These are phyloP conservation scores for Penicillium sp. DNA, from an alignment of 2,329 filamentous ascomycete species.

Conservation along the genomic window DNA sequence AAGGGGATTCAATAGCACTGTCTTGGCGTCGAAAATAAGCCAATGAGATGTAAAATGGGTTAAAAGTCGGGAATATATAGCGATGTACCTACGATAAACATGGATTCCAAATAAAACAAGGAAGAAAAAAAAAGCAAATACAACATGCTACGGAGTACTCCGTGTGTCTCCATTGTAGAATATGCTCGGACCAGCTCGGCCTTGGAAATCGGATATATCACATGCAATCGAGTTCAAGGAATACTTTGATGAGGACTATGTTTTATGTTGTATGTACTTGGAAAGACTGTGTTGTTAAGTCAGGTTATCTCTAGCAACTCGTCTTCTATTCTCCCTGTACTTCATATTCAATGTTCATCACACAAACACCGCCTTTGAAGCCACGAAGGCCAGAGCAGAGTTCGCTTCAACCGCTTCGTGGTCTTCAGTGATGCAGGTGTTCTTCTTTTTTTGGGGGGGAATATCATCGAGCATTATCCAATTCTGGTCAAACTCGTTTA, in stretches of 20 bases:
- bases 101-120: not conserved
- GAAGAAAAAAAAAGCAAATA: not conserved
- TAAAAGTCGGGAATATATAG: not conserved
- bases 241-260: conserved; percentile 8
- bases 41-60: not conserved
- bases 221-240: not conserved
- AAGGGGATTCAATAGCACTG: not conserved
- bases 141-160: not conserved
- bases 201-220: not conserved
- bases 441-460: conserved; percentile 14
- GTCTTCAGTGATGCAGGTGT: conserved; percentile 1
- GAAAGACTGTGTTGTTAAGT: conserved; percentile 2
- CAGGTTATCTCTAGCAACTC: conserved; percentile 12
- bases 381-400: not conserved
- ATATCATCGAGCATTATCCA: conserved; percentile 20
- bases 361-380: conserved; percentile 12
- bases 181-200: not conserved
- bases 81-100: not conserved
- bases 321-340: conserved; percentile 13
- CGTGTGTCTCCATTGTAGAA: not conserved
- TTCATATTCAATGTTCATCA: conserved; percentile 11
- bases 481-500: conserved; percentile 28
- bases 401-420: not conserved
- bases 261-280: conserved; percentile 10
- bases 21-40: not conserved